These are phyloP conservation scores for Aureococcus anophagefferens DNA, from an alignment of 108 stramenopile genomes.

Conservation along the genomic window DNA sequence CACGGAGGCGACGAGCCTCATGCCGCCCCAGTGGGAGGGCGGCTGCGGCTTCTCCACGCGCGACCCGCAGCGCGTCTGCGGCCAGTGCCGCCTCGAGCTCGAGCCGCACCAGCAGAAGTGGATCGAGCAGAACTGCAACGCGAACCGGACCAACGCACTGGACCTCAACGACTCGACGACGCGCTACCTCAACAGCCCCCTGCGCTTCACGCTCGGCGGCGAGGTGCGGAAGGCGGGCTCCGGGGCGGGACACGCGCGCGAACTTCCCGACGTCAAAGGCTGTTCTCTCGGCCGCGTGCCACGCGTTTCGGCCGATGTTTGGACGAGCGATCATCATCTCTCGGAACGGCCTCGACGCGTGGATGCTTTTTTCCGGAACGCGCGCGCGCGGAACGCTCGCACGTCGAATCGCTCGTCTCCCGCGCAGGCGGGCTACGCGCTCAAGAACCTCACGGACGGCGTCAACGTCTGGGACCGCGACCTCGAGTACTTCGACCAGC, in stretches of 20 bases:
- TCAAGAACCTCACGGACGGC: not conserved
- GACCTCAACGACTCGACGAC: not conserved
- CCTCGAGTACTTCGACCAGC: conserved; percentile 3
- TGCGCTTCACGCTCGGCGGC: not conserved
- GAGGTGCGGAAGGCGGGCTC: not conserved
- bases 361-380: too few relatives aligned
- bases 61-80: not conserved
- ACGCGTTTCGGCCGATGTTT: too few relatives aligned
- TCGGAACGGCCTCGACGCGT: too few relatives aligned
- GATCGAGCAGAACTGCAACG: not conserved
- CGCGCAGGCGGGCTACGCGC: too few relatives aligned
- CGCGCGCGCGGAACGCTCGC: too few relatives aligned
- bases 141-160: not conserved
- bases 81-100: not conserved
- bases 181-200: not conserved
- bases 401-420: too few relatives aligned
- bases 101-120: not conserved
- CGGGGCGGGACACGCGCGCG: too few relatives aligned
- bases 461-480: not conserved
- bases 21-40: not conserved
- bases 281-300: too few relatives aligned
- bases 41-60: not conserved
- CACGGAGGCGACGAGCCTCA: not conserved
- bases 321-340: too few relatives aligned
- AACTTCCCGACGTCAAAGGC: too few relatives aligned